Evolutionary conservation across 1,284 basidiomycete genomes (phyloP).

Genomic region (Ustilago shanxiensis): DNA sequence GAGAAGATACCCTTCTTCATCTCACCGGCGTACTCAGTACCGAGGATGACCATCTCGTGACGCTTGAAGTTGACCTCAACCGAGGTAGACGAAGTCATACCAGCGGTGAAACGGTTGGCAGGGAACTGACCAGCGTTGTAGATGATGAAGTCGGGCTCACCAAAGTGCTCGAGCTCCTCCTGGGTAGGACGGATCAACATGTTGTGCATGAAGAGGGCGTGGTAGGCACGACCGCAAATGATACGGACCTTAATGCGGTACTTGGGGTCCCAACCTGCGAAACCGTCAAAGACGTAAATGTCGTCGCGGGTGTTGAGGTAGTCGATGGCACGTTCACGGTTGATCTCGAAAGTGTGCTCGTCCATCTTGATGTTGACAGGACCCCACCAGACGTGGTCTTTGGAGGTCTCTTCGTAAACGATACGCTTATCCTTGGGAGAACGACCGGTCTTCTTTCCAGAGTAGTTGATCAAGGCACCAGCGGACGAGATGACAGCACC

Average conservation of each 20-base stretch:
- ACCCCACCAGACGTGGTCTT: slow-evolving; percentile 99
- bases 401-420: slow-evolving; percentile 96
- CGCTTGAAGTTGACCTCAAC: slow-evolving; percentile 99
- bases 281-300: slow-evolving; percentile 99
- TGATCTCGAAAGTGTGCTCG: slow-evolving; percentile 97
- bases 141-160: slow-evolving; percentile 99
- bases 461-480: slow-evolving; percentile 99
- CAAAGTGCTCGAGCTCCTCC: slow-evolving; percentile 93
- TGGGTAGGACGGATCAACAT: slow-evolving; percentile 98
- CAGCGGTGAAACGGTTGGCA: slow-evolving; percentile 99
- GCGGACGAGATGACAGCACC: slow-evolving; percentile 96
- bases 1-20: slow-evolving; percentile 99
- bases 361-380: slow-evolving; percentile 99
- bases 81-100: slow-evolving; percentile 98
- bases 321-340: slow-evolving; percentile 99
- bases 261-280: slow-evolving; percentile 97
- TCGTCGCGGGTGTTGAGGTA: slow-evolving; percentile 96
- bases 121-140: slow-evolving; percentile 99
- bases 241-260: slow-evolving; percentile 99
- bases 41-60: slow-evolving; percentile 99
- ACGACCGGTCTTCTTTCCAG: slow-evolving; percentile 98
- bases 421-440: slow-evolving; percentile 99
- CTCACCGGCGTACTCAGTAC: slow-evolving; percentile 99
- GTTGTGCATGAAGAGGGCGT: slow-evolving; percentile 94
- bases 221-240: slow-evolving; percentile 97